Evolutionary conservation across 768 basidiomycete genomes (phyloP).

Genomic region (Suillus weaverae): DNA sequence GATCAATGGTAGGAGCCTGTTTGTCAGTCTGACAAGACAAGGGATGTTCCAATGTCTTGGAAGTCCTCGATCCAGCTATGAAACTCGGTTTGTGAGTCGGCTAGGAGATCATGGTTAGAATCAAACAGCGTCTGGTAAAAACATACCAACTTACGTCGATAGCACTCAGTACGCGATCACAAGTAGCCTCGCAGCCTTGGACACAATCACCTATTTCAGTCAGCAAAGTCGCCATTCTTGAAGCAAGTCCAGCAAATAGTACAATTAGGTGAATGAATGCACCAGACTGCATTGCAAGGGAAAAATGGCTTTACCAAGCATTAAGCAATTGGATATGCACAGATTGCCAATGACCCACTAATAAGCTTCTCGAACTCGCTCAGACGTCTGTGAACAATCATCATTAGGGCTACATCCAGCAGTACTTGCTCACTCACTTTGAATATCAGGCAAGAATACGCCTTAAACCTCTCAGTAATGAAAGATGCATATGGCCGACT

Average conservation of each 20-base stretch:
- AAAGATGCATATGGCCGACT: conserved; percentile 34
- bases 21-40: neutral
- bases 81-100: conserved; percentile 9
- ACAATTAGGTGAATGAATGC: conserved; percentile 73
- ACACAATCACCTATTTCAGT: conserved; percentile 45
- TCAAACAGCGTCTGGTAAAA: neutral
- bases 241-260: conserved; percentile 58
- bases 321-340: conserved; percentile 1
- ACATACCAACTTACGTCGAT: conserved; percentile 32
- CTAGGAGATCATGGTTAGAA: conserved; percentile 18
- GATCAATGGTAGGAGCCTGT: neutral
- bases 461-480: conserved; percentile 37
- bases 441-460: conserved; percentile 40
- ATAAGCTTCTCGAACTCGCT: conserved; percentile 51
- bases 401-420: conserved; percentile 6
- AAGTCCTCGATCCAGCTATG: neutral
- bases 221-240: conserved; percentile 51
- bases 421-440: conserved; percentile 39
- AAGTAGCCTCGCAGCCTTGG: conserved; percentile 25
- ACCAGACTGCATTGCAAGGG: conserved; percentile 65
- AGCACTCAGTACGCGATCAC: conserved; percentile 28
- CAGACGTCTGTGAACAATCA: conserved; percentile 39
- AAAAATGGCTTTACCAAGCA: conserved; percentile 49
- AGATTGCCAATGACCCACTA: conserved; percentile 38
- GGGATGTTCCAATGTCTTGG: neutral